Evolutionary conservation across 768 basidiomycete species (phyloP).

Genomic region (Suillus subaureus): DNA sequence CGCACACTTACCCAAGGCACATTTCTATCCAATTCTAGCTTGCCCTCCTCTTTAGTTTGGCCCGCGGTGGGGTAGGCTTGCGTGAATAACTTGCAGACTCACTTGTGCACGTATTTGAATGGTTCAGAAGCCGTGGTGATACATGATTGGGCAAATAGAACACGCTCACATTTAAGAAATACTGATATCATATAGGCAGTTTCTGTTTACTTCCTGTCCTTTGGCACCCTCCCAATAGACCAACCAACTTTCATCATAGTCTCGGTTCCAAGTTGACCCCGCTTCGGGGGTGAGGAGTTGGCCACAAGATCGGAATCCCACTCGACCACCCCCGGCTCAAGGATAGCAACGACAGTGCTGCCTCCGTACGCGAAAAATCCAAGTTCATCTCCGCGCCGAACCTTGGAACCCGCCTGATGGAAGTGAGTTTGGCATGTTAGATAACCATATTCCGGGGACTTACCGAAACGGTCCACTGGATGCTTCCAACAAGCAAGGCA

Average conservation of each 20-base stretch:
- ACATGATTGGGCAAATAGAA: background rate
- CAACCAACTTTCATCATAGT: slow-evolving; percentile 57
- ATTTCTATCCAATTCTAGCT: background rate
- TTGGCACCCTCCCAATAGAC: slow-evolving; percentile 26
- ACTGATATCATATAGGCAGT: background rate
- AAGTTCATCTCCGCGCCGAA: slow-evolving; percentile 68
- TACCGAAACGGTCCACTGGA: slow-evolving; percentile 57
- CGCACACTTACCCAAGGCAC: background rate
- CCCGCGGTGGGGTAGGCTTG: background rate
- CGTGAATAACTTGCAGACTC: background rate
- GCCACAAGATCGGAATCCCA: slow-evolving; percentile 64
- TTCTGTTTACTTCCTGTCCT: background rate
- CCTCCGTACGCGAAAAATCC: slow-evolving; percentile 77
- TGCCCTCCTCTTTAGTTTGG: background rate
- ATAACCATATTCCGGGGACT: slow-evolving; percentile 4
- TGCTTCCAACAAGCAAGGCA: slow-evolving; percentile 79
- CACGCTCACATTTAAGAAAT: background rate
- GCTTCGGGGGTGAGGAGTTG: slow-evolving; percentile 40
- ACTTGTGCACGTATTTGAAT: background rate
- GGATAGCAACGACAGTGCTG: slow-evolving; percentile 66
- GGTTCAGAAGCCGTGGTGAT: background rate
- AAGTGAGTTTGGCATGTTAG: background rate
- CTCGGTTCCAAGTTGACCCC: slow-evolving; percentile 48
- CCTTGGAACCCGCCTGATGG: slow-evolving; percentile 42
- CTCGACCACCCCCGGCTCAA: slow-evolving; percentile 53